Evolutionary conservation across 164 flowering plant species (phyloP).

Genomic region (Houttuynia cordata): DNA sequence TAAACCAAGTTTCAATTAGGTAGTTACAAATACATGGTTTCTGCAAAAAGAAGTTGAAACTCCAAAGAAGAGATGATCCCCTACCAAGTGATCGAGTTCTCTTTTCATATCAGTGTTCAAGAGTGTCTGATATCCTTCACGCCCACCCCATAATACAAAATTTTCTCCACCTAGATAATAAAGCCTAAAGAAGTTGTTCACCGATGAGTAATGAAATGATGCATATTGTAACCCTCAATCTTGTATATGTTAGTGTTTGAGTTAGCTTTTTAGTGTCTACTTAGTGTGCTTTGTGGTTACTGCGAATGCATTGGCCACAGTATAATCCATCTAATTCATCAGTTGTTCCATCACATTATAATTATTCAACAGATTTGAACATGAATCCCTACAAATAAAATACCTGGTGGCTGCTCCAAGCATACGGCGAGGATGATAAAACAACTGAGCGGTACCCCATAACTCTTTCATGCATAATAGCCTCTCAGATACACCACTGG

Average conservation of each 20-base stretch:
- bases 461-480: conserved; percentile 16
- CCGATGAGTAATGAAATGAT: background rate
- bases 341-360: too few species aligned
- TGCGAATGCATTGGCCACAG: too few species aligned
- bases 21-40: background rate
- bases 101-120: conserved; percentile 95
- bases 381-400: background rate
- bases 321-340: too few species aligned
- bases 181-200: conserved; percentile 41
- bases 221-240: background rate
- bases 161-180: conserved; percentile 95
- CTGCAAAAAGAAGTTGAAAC: background rate
- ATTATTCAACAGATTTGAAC: too few species aligned
- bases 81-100: conserved; percentile 89
- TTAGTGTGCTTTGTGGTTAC: too few species aligned
- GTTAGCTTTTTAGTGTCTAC: too few species aligned
- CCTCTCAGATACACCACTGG: conserved; percentile 26
- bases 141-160: conserved; percentile 97
- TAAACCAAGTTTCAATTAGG: background rate
- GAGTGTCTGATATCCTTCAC: conserved; percentile 91
- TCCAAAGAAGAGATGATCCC: background rate
- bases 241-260: too few species aligned
- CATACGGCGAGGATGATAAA: conserved; percentile 93
- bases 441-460: conserved; percentile 98
- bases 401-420: conserved; percentile 98